A percentile compares a stretch with the other conserved stretches of the same genome.
These are phyloP conservation scores for Arthrobotrys megalospora DNA, from an alignment of 2,329 filamentous ascomycete species.

Conservation along the genomic window DNA sequence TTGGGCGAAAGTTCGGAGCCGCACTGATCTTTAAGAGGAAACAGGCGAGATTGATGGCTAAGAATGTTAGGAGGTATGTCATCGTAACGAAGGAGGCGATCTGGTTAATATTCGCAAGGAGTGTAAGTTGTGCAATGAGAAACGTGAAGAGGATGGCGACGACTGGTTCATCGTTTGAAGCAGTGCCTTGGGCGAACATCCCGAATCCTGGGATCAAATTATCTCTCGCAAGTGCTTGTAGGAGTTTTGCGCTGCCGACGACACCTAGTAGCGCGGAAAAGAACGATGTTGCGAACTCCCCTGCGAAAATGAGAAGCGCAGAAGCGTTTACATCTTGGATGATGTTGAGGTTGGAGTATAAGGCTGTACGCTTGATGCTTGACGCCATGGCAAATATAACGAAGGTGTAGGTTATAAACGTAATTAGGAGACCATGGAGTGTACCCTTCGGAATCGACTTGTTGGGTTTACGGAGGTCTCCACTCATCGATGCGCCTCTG, in stretches of 20 bases:
- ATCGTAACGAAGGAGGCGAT: conserved; percentile 92
- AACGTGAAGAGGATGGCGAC: conserved; percentile 84
- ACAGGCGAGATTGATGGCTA: conserved; percentile 88
- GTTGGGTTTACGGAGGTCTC: conserved; percentile 85
- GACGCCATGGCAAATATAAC: conserved; percentile 85
- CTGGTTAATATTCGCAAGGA: conserved; percentile 87
- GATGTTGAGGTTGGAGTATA: conserved; percentile 82
- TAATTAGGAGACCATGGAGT: conserved; percentile 81
- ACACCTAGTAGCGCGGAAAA: conserved; percentile 91
- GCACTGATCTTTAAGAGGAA: conserved; percentile 89
- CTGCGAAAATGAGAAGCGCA: conserved; percentile 79
- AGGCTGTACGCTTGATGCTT: conserved; percentile 80
- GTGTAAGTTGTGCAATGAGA: conserved; percentile 80
- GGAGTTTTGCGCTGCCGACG: conserved; percentile 85
- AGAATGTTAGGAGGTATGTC: conserved; percentile 92
- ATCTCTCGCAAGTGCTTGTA: conserved; percentile 86
- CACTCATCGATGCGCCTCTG: conserved; percentile 87
- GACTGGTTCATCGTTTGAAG: conserved; percentile 80
- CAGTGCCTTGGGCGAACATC: conserved; percentile 81
- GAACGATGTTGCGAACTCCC: conserved; percentile 85
- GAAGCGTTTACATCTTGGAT: conserved; percentile 87
- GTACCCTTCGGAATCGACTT: conserved; percentile 89
- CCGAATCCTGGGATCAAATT: conserved; percentile 82
- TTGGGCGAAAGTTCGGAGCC: conserved; percentile 88
- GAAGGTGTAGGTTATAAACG: conserved; percentile 81